A percentile compares a stretch with the other conserved stretches of the same genome.
Evolutionary conservation across 345 rosid species (phyloP).

Genomic region (Cardamine occulta): DNA sequence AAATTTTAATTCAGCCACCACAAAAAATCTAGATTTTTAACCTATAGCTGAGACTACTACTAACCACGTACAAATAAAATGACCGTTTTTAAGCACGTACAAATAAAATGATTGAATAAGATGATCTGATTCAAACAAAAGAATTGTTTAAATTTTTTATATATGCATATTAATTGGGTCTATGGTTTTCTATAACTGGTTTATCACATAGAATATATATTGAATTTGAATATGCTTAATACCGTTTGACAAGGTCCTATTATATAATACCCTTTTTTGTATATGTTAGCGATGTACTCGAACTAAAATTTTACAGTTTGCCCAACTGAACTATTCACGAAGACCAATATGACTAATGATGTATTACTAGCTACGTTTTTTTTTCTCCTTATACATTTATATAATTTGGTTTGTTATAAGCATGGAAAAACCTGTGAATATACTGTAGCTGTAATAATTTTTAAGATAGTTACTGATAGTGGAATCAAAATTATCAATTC

Average conservation of each 20-base stretch:
- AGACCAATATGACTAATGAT: neutral
- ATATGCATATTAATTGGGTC: neutral
- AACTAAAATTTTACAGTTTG: neutral
- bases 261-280: neutral
- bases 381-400: neutral
- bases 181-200: neutral
- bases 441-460: neutral
- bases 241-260: neutral
- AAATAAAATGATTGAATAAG: no score
- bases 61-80: neutral
- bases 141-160: no score
- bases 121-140: neutral
- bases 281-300: neutral
- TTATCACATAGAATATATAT: neutral
- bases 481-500: conserved; percentile 25
- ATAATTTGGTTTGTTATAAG: neutral
- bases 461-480: conserved; percentile 8
- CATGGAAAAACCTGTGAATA: conserved; percentile 9
- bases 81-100: no score
- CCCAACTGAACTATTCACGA: conserved; percentile 6
- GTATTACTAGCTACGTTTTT: neutral
- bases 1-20: neutral
- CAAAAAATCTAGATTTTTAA: conserved; percentile 10
- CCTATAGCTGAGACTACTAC: neutral
- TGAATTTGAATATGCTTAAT: neutral